phyloP scores from a whole-genome alignment of 148 eudicot genomes.

The Amaranthus palmeri region DNA sequence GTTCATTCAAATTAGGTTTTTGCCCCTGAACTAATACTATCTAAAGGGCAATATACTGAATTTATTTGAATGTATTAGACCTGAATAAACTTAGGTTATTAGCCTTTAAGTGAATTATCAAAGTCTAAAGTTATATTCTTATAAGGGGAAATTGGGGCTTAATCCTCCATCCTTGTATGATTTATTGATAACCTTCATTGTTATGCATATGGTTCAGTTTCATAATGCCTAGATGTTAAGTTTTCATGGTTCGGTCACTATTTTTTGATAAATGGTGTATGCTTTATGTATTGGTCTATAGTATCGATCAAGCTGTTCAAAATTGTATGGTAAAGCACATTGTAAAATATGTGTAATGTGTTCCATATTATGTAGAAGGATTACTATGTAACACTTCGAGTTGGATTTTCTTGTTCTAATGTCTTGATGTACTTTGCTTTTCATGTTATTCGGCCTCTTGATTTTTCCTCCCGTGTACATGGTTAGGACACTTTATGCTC shows the following conservation, averaged over 20 bases:
- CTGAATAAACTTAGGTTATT: background rate
- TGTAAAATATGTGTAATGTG: background rate
- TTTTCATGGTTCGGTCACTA: background rate
- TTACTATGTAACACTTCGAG: no score
- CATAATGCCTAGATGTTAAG: background rate
- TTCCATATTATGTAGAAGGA: no score
- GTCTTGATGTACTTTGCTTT: no score
- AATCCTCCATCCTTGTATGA: no score
- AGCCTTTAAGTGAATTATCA: background rate
- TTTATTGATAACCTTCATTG: background rate
- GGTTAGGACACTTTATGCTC: no score
- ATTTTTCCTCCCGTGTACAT: no score
- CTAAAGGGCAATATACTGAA: background rate
- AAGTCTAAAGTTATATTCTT: background rate
- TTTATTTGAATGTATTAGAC: background rate
- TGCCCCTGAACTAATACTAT: background rate
- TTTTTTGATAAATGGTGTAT: background rate
- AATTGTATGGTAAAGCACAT: background rate
- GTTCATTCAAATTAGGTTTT: no score
- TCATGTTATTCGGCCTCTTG: no score
- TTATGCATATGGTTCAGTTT: background rate
- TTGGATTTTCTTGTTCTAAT: no score
- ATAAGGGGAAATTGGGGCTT: background rate
- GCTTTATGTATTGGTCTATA: background rate
- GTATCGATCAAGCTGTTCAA: background rate